Evolutionary conservation across 2,329 filamentous ascomycete species (phyloP), one percentile per base, ranked within the genome.

Genomic region (Aspergillus tubingensis): DNA sequence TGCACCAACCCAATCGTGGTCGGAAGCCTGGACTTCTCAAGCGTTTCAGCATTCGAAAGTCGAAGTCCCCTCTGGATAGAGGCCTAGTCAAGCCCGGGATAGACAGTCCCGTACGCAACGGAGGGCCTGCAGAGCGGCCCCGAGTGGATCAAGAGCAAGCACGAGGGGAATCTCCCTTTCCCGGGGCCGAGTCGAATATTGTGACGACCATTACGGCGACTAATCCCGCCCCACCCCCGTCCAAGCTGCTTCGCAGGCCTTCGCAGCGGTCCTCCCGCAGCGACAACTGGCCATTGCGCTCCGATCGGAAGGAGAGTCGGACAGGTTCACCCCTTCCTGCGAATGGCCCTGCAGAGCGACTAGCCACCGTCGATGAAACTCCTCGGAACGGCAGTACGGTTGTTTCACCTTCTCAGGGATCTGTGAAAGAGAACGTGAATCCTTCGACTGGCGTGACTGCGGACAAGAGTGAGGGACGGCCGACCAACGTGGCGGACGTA

Each of bases 21-120:
- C 70, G 70, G 6, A 73, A 73, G 38, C 61, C 69, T 4, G 68
- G 70, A 21, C 62, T 77, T 7, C 65, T 78, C n/a, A 68, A 66
- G 17, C 73, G 75, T 2, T 63, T 77, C 57, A 69, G 73, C 56
- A 62, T 74, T 36, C 67, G 70, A 51, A 71, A 70, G 50, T 47
- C 70, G 17, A 70, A 70, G 57, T 62, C 66, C 30, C 36, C 64
- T 7, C 21, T 48, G 3, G 65, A 72, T 7, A 68, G 71, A 30
- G 58, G 65, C n/a, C n/a, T 27, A 17, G 25, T n/a, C 15, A 85
- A 88, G 19, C 79, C 83, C 32, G 85, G 86, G 39, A 74, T 78
- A 0, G 82, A 83, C 21, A 68, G 75, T 11, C 87, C 25, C 5
- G 8, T 43, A n/a, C 36, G 50, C 13, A 61, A 59, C 41, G 52